A percentile compares a stretch with the other conserved stretches of the same genome.
phyloP scores from a whole-genome alignment of 2,329 filamentous ascomycete genomes.

The Blumeria graminis region DNA sequence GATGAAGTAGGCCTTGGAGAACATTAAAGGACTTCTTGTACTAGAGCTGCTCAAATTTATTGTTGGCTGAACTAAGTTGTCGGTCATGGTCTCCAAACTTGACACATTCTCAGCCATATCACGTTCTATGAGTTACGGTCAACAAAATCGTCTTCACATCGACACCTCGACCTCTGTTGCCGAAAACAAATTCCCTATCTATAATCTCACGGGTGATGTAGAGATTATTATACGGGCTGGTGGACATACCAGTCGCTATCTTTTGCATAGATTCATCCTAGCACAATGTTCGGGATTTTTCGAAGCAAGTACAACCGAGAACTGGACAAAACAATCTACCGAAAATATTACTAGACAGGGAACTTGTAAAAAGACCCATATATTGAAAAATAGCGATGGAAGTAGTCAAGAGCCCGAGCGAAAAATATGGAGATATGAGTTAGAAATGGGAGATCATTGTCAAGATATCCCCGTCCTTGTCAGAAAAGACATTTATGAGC shows the following conservation, averaged over 20 bases:
- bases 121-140: constrained; percentile 30
- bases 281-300: constrained; percentile 87
- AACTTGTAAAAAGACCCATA: constrained; percentile 21
- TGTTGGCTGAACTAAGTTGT: too few species aligned
- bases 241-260: constrained; percentile 55
- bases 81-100: constrained; percentile 44
- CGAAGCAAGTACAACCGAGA: constrained; percentile 57
- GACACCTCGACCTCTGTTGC: constrained; percentile 44
- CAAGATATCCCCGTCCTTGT: constrained; percentile 73
- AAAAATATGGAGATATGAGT: constrained; percentile 63
- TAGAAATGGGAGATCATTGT: constrained; percentile 49
- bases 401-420: constrained; percentile 18
- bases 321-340: constrained; percentile 32
- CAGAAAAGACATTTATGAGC: constrained; percentile 35
- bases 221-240: constrained; percentile 59
- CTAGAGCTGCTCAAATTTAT: too few species aligned
- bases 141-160: constrained; percentile 61
- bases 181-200: constrained; percentile 82
- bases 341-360: not conserved
- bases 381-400: constrained; percentile 23
- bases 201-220: constrained; percentile 74
- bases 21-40: too few species aligned
- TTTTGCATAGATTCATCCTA: constrained; percentile 69
- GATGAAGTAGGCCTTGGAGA: too few species aligned
- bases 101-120: constrained; percentile 49